A percentile compares a stretch with the other conserved stretches of the same genome.
These are phyloP conservation scores for Dictyophora rubrovolvata DNA, from an alignment of 768 basidiomycete species.

Conservation along the genomic window DNA sequence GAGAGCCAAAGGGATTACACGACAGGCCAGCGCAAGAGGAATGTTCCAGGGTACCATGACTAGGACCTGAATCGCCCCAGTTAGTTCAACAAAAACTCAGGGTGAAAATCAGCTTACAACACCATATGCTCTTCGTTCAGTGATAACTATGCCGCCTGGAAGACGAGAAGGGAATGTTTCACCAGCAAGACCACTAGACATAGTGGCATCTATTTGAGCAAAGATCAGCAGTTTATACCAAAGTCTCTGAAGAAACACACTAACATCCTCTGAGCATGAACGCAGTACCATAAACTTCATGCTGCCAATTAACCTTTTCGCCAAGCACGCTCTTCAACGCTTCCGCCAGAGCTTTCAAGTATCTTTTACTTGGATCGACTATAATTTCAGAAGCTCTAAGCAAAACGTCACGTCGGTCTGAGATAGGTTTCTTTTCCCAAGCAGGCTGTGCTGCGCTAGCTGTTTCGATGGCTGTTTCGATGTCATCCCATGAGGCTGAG, in stretches of 20 bases:
- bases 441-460: not conserved
- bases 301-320: not conserved
- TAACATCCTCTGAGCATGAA: not conserved
- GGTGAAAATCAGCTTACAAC: not conserved
- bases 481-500: not conserved
- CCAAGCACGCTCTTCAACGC: slow-evolving; percentile 1
- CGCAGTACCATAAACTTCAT: not conserved
- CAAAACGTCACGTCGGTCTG: slow-evolving; percentile 7
- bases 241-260: not conserved
- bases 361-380: slow-evolving; percentile 3
- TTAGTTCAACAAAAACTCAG: not conserved
- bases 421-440: not conserved
- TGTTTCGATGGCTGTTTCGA: not conserved
- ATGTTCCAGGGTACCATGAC: slow-evolving; percentile 10
- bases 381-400: slow-evolving; percentile 13
- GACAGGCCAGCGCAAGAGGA: slow-evolving; percentile 10
- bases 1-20: not conserved
- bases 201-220: slow-evolving; percentile 5
- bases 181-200: slow-evolving; percentile 6
- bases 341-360: slow-evolving; percentile 1
- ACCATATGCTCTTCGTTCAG: slow-evolving; percentile 9
- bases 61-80: not conserved
- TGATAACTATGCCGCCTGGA: slow-evolving; percentile 10
- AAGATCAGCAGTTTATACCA: not conserved
- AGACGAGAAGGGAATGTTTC: slow-evolving; percentile 1